Percentiles rank a stretch among this genome's conserved stretches.
Conservation (phyloP, 139 green algal species). For the Nannochloris sp. region DNA sequence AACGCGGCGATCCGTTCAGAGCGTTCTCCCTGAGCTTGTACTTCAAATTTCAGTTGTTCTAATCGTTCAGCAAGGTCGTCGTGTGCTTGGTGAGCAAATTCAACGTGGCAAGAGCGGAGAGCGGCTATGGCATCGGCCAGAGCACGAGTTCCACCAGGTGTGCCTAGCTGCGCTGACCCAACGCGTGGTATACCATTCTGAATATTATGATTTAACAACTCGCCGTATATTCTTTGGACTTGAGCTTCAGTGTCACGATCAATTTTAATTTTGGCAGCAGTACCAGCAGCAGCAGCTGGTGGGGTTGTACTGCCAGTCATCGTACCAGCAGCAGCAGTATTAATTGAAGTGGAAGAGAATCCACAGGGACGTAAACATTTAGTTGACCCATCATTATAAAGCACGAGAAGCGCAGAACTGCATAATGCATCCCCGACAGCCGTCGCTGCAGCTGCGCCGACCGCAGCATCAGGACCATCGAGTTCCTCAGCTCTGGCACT, state of each 20-base stretch:
- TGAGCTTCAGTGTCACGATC: not conserved
- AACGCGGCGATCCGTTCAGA: not conserved
- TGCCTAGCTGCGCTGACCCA: too few species aligned
- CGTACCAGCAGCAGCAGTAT: not conserved
- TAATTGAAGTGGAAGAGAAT: not conserved
- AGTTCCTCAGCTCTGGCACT: constrained; percentile 4
- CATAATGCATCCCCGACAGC: constrained; percentile 24
- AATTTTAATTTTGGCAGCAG: not conserved
- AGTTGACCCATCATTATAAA: not conserved
- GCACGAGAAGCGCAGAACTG: constrained; percentile 16
- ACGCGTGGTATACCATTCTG: too few species aligned
- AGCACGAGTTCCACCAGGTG: too few species aligned
- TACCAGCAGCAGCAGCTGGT: not conserved
- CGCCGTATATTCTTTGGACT: not conserved
- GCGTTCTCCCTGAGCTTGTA: not conserved
- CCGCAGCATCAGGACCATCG: too few species aligned
- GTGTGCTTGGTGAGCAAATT: constrained; percentile 35
- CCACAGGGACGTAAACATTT: constrained; percentile 2
- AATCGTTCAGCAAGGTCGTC: constrained; percentile 28
- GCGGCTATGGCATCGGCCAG: constrained; percentile 12
- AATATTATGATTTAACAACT: too few species aligned
- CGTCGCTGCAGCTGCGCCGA: not conserved
- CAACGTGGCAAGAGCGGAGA: constrained; percentile 29
- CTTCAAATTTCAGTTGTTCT: constrained; percentile 17
- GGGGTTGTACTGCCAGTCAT: not conserved